phyloP scores from a whole-genome alignment of 306 rosid species.

The Corylus americana region DNA sequence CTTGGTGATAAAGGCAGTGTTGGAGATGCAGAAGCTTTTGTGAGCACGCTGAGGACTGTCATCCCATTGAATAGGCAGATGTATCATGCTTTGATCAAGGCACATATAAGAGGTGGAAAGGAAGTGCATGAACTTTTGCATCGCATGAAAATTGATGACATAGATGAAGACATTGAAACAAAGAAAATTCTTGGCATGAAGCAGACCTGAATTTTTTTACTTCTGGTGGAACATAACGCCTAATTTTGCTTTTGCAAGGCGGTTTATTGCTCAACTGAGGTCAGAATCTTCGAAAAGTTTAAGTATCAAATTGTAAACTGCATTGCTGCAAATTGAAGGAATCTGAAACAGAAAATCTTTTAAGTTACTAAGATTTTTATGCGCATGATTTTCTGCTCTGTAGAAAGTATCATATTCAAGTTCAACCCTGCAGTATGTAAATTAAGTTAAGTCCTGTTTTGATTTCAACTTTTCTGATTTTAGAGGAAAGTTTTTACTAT shows the following conservation, averaged over 20 bases:
- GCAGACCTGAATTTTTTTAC: constrained; percentile 18
- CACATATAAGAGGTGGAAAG: constrained; percentile 53
- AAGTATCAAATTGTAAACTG: neutral
- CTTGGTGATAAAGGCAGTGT: constrained; percentile 57
- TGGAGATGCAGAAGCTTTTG: constrained; percentile 62
- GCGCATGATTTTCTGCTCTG: neutral
- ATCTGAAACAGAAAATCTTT: neutral
- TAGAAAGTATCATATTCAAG: neutral
- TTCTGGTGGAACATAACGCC: neutral
- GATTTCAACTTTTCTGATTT: neutral
- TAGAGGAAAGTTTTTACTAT: too few species aligned
- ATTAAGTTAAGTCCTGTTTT: neutral
- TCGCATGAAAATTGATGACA: constrained; percentile 51
- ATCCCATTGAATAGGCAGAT: constrained; percentile 43
- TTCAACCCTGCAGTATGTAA: neutral
- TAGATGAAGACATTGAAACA: constrained; percentile 47
- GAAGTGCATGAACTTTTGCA: constrained; percentile 48
- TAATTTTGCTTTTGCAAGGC: neutral
- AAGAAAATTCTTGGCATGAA: constrained; percentile 38
- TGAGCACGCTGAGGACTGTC: constrained; percentile 40
- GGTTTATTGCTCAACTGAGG: neutral
- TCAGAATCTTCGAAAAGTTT: neutral
- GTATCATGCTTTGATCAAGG: constrained; percentile 59
- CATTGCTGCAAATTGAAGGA: neutral
- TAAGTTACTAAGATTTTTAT: neutral